These are phyloP conservation scores for Aureobasidium sp. DNA, from an alignment of 2,329 filamentous ascomycete species.

Conservation along the genomic window DNA sequence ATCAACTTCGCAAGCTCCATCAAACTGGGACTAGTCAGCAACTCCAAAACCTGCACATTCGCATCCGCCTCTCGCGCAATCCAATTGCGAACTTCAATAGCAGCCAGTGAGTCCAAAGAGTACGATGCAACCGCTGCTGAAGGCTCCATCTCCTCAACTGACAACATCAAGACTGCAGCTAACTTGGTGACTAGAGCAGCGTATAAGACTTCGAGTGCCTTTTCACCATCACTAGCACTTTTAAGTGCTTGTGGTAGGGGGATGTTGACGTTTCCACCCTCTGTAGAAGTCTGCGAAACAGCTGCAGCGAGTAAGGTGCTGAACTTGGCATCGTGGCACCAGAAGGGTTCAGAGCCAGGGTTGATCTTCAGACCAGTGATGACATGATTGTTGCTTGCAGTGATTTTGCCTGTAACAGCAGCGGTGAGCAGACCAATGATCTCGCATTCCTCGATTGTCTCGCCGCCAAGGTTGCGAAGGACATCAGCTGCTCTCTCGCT, in stretches of 20 bases:
- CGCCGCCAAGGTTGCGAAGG: neutral
- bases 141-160: slow-evolving; percentile 5
- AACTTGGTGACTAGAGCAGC: slow-evolving; percentile 2
- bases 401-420: slow-evolving; percentile 3
- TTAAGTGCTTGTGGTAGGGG: neutral
- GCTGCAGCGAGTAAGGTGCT: neutral
- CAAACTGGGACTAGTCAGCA: neutral
- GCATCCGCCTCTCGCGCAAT: neutral
- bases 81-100: slow-evolving; percentile 12
- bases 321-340: slow-evolving; percentile 4
- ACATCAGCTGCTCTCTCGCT: slow-evolving; percentile 11
- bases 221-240: neutral
- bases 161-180: slow-evolving; percentile 1
- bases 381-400: neutral
- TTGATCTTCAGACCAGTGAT: slow-evolving; percentile 7
- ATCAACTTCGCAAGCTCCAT: slow-evolving; percentile 5
- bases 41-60: neutral
- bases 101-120: slow-evolving; percentile 14
- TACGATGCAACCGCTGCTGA: slow-evolving; percentile 5
- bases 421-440: slow-evolving; percentile 1
- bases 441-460: neutral
- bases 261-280: neutral
- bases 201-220: neutral
- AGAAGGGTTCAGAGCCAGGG: neutral
- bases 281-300: neutral